Evolutionary conservation across 495 filamentous ascomycete species (phyloP).

Genomic region (Aspergillus homomorphus): DNA sequence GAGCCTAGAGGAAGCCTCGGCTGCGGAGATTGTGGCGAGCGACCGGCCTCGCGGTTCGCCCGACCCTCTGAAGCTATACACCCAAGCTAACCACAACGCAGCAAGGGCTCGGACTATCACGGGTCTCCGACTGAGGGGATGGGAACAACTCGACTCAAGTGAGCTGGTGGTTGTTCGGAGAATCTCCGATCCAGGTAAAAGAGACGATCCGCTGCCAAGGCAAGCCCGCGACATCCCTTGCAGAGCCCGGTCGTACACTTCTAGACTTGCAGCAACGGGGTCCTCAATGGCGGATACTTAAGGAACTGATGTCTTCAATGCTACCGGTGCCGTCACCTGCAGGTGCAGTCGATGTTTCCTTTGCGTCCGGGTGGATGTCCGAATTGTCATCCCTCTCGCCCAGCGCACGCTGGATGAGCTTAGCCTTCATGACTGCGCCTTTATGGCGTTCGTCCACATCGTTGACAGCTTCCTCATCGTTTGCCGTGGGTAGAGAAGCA

Average conservation of each 20-base stretch:
- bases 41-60: not conserved
- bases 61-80: not conserved
- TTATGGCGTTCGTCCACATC: slow-evolving; percentile 83
- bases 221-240: not conserved
- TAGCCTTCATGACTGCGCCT: slow-evolving; percentile 73
- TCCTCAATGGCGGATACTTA: slow-evolving; percentile 46
- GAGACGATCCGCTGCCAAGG: not conserved
- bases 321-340: slow-evolving; percentile 46
- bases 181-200: not conserved
- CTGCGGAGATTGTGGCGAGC: not conserved
- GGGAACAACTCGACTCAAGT: not conserved
- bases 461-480: slow-evolving; percentile 78
- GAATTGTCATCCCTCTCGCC: slow-evolving; percentile 50
- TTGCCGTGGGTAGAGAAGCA: slow-evolving; percentile 69
- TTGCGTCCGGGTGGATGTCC: slow-evolving; percentile 24
- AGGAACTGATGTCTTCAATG: slow-evolving; percentile 54
- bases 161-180: not conserved
- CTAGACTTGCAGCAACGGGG: not conserved
- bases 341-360: slow-evolving; percentile 24
- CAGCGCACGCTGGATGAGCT: slow-evolving; percentile 72
- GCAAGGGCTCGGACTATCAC: not conserved
- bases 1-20: not conserved
- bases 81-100: not conserved
- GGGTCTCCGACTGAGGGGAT: not conserved
- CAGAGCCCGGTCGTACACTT: not conserved